These are phyloP conservation scores for Tarenaya hassleriana DNA, from an alignment of 345 rosid species.

Conservation along the genomic window DNA sequence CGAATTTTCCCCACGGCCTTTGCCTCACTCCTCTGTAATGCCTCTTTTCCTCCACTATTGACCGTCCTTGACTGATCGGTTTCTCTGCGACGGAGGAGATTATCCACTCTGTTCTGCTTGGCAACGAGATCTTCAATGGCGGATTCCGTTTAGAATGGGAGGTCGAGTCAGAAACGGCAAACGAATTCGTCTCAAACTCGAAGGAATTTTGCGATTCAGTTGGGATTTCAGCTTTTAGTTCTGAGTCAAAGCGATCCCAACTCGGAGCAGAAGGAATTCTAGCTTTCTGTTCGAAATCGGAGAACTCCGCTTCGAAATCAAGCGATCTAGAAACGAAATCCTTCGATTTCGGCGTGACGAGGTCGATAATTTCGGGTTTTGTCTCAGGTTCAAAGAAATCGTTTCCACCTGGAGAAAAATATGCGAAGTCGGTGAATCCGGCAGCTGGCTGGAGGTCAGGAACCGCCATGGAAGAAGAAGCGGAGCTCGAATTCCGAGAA, in stretches of 20 bases:
- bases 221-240: slow-evolving; percentile 9
- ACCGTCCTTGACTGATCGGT: slow-evolving; percentile 16
- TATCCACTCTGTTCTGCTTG: slow-evolving; percentile 44
- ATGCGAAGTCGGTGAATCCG: slow-evolving; percentile 26
- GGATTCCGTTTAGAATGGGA: slow-evolving; percentile 37
- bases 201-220: slow-evolving; percentile 7
- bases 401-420: slow-evolving; percentile 12
- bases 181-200: slow-evolving; percentile 18
- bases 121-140: slow-evolving; percentile 45
- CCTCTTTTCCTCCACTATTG: slow-evolving; percentile 26
- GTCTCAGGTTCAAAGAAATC: slow-evolving; percentile 32
- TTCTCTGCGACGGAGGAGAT: slow-evolving; percentile 27
- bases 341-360: slow-evolving; percentile 24
- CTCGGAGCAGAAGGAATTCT: not conserved
- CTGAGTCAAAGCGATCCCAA: not conserved
- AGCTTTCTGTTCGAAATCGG: slow-evolving; percentile 1
- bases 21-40: slow-evolving; percentile 89
- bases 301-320: slow-evolving; percentile 28
- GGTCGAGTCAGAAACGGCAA: slow-evolving; percentile 5
- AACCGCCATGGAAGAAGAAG: too few relatives aligned
- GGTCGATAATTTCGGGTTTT: slow-evolving; percentile 37
- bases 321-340: slow-evolving; percentile 10
- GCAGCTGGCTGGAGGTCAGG: slow-evolving; percentile 10
- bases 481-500: slow-evolving; percentile 26
- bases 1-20: slow-evolving; percentile 96